Evolutionary conservation across 768 basidiomycete genomes (phyloP).

Genomic region (Gloeophyllum trabeum): DNA sequence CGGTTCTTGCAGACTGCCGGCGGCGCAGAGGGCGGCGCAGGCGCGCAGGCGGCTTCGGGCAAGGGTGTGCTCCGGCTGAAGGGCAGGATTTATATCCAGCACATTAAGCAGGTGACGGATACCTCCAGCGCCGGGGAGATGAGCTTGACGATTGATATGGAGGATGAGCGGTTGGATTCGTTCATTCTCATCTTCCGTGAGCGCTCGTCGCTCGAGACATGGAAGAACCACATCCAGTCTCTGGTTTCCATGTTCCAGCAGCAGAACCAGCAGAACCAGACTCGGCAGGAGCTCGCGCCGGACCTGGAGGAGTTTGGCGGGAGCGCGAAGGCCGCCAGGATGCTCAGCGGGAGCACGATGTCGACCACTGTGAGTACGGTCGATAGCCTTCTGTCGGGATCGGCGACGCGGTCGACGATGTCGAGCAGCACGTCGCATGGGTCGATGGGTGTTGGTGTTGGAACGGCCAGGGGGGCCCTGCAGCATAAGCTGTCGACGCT

Average conservation of each 20-base stretch:
- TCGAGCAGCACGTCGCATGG: conserved; percentile 70
- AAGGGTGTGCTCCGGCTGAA: conserved; percentile 82
- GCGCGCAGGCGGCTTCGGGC: conserved; percentile 15
- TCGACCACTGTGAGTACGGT: conserved; percentile 43
- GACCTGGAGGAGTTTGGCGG: conserved; percentile 74
- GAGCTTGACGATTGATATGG: conserved; percentile 96
- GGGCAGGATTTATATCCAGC: conserved; percentile 90
- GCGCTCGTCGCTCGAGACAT: conserved; percentile 76
- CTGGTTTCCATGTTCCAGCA: conserved; percentile 54
- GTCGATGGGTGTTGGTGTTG: conserved; percentile 24
- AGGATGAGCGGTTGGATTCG: conserved; percentile 85
- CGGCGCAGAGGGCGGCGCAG: conserved; percentile 25
- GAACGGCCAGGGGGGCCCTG: neutral
- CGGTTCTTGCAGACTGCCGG: conserved; percentile 55
- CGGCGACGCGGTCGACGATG: conserved; percentile 49
- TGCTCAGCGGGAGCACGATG: conserved; percentile 72
- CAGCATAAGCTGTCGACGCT: conserved; percentile 49
- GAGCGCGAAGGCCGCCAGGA: conserved; percentile 63
- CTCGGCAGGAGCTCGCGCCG: conserved; percentile 20
- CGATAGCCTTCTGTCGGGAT: conserved; percentile 56
- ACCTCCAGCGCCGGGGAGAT: conserved; percentile 71
- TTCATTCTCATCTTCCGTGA: conserved; percentile 97
- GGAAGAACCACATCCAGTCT: conserved; percentile 74
- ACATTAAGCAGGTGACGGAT: conserved; percentile 84
- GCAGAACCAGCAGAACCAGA: conserved; percentile 11